Evolutionary conservation across 768 basidiomycete species (phyloP).

Genomic region (Lactarius vividus): DNA sequence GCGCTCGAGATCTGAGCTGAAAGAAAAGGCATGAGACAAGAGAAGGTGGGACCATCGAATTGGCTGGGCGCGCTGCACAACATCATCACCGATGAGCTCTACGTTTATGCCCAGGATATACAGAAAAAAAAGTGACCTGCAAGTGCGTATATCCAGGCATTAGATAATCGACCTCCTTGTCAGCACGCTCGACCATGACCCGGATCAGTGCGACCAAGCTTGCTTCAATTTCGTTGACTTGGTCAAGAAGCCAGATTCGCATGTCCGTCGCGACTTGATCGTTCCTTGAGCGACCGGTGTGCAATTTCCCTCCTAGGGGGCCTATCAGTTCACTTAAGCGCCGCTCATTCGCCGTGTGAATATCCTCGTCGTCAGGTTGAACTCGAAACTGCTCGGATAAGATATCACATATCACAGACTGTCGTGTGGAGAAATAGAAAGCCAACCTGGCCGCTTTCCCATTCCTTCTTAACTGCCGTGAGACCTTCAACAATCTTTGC

Average conservation of each 20-base stretch:
- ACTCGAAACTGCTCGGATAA: conserved; percentile 57
- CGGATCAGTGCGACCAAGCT: conserved; percentile 75
- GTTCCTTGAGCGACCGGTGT: conserved; percentile 95
- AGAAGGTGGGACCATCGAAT: conserved; percentile 98
- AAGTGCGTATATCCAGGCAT: conserved; percentile 98
- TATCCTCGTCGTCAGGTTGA: conserved; percentile 93
- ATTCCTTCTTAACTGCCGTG: conserved; percentile 73
- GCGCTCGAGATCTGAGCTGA: conserved; percentile 85
- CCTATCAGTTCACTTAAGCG: conserved; percentile 92
- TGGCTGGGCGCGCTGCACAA: conserved; percentile 85
- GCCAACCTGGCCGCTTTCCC: conserved; percentile 72
- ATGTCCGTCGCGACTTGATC: conserved; percentile 99
- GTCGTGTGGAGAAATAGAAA: conserved; percentile 6
- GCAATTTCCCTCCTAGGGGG: conserved; percentile 88
- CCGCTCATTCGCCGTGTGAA: conserved; percentile 98
- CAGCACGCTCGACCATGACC: conserved; percentile 90
- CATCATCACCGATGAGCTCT: conserved; percentile 2
- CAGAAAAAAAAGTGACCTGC: conserved; percentile 55
- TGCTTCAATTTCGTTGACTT: conserved; percentile 63
- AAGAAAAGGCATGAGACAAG: conserved; percentile 92
- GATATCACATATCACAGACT: background rate
- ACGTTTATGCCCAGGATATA: background rate
- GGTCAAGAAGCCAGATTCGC: conserved; percentile 90
- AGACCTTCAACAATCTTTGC: conserved; percentile 71
- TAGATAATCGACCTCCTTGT: conserved; percentile 86